Percentiles rank a stretch among this genome's conserved stretches.
These are phyloP conservation scores for Brassica cretica DNA, from an alignment of 345 rosid genomes.

Conservation along the genomic window DNA sequence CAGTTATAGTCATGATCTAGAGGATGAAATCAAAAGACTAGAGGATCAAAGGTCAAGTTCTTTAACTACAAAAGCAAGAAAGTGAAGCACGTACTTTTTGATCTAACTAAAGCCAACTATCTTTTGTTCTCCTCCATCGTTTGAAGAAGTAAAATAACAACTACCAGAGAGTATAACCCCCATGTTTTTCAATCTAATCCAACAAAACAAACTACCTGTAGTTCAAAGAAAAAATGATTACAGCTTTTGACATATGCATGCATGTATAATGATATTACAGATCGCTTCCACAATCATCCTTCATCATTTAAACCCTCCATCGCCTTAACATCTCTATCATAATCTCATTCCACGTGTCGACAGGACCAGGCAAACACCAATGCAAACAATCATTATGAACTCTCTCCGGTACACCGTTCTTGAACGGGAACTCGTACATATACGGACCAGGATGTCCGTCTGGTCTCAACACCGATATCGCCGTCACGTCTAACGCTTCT, in stretches of 20 bases:
- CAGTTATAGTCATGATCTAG: not conserved
- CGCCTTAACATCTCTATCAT: conserved; percentile 59
- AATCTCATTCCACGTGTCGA: conserved; percentile 96
- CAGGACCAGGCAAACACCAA: conserved; percentile 95
- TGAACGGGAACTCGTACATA: conserved; percentile 75
- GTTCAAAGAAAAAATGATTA: conserved; percentile 4
- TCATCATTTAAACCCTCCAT: conserved; percentile 44
- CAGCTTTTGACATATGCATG: conserved; percentile 10
- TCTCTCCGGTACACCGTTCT: conserved; percentile 62
- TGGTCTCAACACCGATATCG: conserved; percentile 63
- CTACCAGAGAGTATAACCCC: not conserved
- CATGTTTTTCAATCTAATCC: not conserved
- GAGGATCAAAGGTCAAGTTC: not conserved
- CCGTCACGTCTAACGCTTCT: conserved; percentile 72
- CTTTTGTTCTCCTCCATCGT: not conserved
- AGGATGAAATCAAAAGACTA: not conserved
- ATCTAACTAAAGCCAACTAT: not conserved
- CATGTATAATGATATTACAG: not conserved
- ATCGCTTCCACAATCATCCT: conserved; percentile 14
- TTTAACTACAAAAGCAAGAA: not conserved
- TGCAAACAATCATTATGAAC: conserved; percentile 94
- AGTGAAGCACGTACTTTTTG: not conserved
- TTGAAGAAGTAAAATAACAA: not conserved
- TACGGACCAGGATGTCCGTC: conserved; percentile 97
- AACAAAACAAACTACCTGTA: not conserved